Conservation (phyloP, 148 eudicot genomes). For the Nepenthes mirabilis region DNA sequence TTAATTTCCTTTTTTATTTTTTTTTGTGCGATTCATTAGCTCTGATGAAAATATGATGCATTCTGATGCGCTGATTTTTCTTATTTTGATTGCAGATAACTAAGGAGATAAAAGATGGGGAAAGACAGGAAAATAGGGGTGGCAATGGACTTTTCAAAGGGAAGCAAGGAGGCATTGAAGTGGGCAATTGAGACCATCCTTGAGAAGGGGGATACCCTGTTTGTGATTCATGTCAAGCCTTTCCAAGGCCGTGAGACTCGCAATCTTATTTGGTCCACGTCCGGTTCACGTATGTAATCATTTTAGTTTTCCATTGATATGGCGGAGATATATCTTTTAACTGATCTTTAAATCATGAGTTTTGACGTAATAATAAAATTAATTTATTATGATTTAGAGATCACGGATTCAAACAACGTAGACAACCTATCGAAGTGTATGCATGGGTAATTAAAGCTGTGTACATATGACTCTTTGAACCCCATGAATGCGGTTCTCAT, state of each 20-base stretch:
- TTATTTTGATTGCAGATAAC: too few species aligned
- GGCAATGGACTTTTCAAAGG: constrained; percentile 37
- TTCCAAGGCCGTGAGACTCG: constrained; percentile 23
- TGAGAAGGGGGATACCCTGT: constrained; percentile 14
- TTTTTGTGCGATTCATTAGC: too few species aligned
- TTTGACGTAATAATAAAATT: too few species aligned
- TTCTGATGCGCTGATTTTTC: too few species aligned
- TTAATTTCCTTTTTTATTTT: too few species aligned
- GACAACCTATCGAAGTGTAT: too few species aligned
- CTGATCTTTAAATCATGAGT: background rate
- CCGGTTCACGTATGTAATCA: constrained; percentile 26
- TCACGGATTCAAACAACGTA: too few species aligned
- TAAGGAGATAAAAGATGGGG: background rate
- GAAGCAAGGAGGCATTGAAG: constrained; percentile 35
- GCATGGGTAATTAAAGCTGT: too few species aligned
- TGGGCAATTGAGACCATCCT: constrained; percentile 28
- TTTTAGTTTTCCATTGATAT: background rate
- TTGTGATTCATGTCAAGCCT: constrained; percentile 17
- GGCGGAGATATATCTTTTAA: background rate
- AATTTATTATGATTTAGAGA: background rate
- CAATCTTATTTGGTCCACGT: constrained; percentile 21
- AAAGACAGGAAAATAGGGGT: constrained; percentile 27
- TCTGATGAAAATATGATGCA: too few species aligned
- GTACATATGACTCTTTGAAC: too few species aligned
- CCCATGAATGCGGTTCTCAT: too few species aligned